phyloP scores from a whole-genome alignment of 768 basidiomycete genomes.

The Cystofilobasidium bisporidii region DNA sequence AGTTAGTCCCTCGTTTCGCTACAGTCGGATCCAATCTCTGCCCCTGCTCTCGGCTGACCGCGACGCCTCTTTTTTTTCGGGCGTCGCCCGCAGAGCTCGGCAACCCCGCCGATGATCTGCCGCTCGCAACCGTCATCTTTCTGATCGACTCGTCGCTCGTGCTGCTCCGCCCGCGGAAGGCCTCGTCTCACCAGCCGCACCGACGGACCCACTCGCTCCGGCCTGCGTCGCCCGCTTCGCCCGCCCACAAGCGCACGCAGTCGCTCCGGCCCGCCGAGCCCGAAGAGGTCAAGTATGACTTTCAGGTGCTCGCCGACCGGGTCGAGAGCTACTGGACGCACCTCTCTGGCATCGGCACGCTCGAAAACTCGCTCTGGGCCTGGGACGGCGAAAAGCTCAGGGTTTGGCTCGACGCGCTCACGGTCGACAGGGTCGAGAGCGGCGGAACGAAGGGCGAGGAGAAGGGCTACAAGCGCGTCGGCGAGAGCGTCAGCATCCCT shows the following conservation, averaged over 20 bases:
- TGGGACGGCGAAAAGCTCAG: constrained; percentile 78
- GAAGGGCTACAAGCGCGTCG: constrained; percentile 22
- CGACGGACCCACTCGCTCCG: constrained; percentile 18
- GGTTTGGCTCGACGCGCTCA: constrained; percentile 90
- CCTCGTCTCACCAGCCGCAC: constrained; percentile 13
- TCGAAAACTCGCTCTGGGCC: constrained; percentile 97
- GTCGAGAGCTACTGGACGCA: constrained; percentile 99
- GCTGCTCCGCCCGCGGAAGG: constrained; percentile 79
- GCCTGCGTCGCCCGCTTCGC: constrained; percentile 37
- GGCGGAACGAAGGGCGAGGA: background rate
- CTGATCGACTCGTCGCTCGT: constrained; percentile 87
- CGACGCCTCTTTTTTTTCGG: no score
- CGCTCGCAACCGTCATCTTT: constrained; percentile 90
- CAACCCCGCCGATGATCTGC: constrained; percentile 82
- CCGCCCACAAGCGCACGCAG: background rate
- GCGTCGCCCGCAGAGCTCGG: constrained; percentile 63
- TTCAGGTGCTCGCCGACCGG: constrained; percentile 92
- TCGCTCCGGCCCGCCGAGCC: background rate
- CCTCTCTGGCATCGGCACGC: constrained; percentile 76
- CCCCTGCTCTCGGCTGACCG: no score
- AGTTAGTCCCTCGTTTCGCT: constrained; percentile 50
- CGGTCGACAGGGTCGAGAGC: constrained; percentile 52
- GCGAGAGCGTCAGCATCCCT: constrained; percentile 68
- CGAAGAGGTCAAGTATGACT: constrained; percentile 89
- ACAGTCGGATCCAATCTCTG: background rate